Evolutionary conservation across 1,284 basidiomycete genomes (phyloP), one percentile per base, ranked within the genome.

Genomic region (Volvariella volvacea): DNA sequence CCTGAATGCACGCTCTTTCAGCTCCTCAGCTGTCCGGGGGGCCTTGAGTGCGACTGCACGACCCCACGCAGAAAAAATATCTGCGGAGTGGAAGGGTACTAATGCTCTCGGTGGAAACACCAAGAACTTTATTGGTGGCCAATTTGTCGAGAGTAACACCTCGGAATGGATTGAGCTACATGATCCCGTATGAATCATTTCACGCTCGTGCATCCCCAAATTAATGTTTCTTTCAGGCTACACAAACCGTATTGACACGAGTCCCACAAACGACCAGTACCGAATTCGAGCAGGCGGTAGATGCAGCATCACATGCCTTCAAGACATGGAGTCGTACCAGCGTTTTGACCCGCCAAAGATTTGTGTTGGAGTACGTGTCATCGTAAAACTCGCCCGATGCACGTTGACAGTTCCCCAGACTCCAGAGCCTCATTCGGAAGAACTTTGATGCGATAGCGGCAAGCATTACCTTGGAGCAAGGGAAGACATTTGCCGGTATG

Each of bases 281-380:
- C 22, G 93, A 97, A 65, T 95, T 98, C 60, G 76, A 85, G 31
- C 76, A 79, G 46, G 93, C 94, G n/a, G 85, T 92, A 4, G 76
- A 83, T 49, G 82, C 88, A 41, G 93, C 94, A 14, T 79, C 84
- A n/a, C 73, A 84, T 47, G 94, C 94, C 1, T 96, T 82, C 74
- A 85, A 91, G 59, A 76, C 83, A 2, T 99, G 95, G 95, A 88
- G 87, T 58, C 76, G 76, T 42, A 85, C 91, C 12, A 91, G 86
- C 52, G 76, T 97, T 34, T 71, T 99, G 47, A 81, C 82, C 42
- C 81, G 95, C 39, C 95, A 99, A 64, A 77, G 84, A 48, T 87
- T 96, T 64, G 88, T 87, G 53, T 73, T 98, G 53, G 91, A 93
- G 92, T 93, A 54, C 48, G 79, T 60, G 16, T 15, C 30, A 25